Conservation (phyloP, 2,329 filamentous ascomycete species). For the Venturia aucupariae region DNA sequence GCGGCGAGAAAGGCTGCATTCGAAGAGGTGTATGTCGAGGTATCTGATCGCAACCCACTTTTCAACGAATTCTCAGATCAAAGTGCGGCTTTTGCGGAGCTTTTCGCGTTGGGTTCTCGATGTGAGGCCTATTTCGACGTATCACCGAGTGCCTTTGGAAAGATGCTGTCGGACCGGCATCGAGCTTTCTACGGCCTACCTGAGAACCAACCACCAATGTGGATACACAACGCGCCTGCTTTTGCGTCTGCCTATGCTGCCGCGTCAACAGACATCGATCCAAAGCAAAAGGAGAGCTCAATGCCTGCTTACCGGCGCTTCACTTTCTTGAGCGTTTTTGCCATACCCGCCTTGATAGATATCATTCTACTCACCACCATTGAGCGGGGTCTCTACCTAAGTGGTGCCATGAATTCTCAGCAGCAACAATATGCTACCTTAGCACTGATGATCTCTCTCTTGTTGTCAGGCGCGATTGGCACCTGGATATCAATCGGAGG, state of each 20-base stretch:
- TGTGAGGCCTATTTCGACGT: slow-evolving; percentile 56
- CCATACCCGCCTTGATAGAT: slow-evolving; percentile 53
- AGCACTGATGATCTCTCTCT: slow-evolving; percentile 49
- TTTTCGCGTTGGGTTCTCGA: slow-evolving; percentile 53
- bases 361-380: slow-evolving; percentile 50
- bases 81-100: slow-evolving; percentile 54
- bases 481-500: slow-evolving; percentile 56
- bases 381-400: slow-evolving; percentile 53
- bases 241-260: slow-evolving; percentile 44
- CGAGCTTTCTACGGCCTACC: slow-evolving; percentile 32
- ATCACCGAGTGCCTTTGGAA: slow-evolving; percentile 27
- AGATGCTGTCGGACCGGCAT: slow-evolving; percentile 29
- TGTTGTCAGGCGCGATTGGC: slow-evolving; percentile 52
- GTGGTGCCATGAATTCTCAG: slow-evolving; percentile 43
- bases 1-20: slow-evolving; percentile 47
- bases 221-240: slow-evolving; percentile 41
- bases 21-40: slow-evolving; percentile 54
- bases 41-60: slow-evolving; percentile 52
- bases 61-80: slow-evolving; percentile 54
- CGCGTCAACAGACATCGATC: slow-evolving; percentile 44
- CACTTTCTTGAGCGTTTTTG: slow-evolving; percentile 52
- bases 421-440: slow-evolving; percentile 46
- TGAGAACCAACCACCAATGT: slow-evolving; percentile 40
- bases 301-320: slow-evolving; percentile 43
- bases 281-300: slow-evolving; percentile 33